These are phyloP conservation scores for Ascochyta fabae DNA, from an alignment of 2,329 filamentous ascomycete species.

Conservation along the genomic window DNA sequence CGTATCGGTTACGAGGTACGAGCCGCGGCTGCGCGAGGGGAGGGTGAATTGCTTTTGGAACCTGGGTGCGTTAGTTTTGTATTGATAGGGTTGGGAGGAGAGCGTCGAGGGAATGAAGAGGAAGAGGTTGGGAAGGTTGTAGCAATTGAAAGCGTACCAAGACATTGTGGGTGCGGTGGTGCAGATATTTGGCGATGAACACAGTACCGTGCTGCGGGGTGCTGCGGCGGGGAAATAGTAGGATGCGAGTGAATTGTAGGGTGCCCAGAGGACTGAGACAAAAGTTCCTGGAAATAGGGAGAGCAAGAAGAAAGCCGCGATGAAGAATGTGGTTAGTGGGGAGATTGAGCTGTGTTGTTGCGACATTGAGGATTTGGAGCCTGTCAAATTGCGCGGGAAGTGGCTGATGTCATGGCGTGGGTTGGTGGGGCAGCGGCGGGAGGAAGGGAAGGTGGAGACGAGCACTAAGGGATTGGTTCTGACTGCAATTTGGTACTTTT, in stretches of 20 bases:
- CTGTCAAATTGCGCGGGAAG: slow-evolving; percentile 5
- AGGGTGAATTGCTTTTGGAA: slow-evolving; percentile 85
- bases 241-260: slow-evolving; percentile 37
- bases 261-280: slow-evolving; percentile 49
- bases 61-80: slow-evolving; percentile 20
- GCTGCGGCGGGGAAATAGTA: slow-evolving; percentile 30
- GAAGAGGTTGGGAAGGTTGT: too few species aligned
- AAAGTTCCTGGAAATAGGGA: slow-evolving; percentile 59
- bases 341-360: slow-evolving; percentile 38
- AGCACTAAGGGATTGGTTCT: neutral
- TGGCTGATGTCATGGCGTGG: slow-evolving; percentile 22
- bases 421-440: slow-evolving; percentile 9
- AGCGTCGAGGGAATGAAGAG: too few species aligned
- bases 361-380: slow-evolving; percentile 6
- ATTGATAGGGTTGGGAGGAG: too few species aligned
- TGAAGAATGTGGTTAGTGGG: slow-evolving; percentile 52
- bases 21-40: slow-evolving; percentile 77
- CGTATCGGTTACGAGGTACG: slow-evolving; percentile 85
- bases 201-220: slow-evolving; percentile 30
- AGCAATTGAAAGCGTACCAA: slow-evolving; percentile 20
- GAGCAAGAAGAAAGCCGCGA: slow-evolving; percentile 57
- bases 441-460: slow-evolving; percentile 1
- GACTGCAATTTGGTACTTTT: too few species aligned
- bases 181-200: slow-evolving; percentile 38
- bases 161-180: slow-evolving; percentile 36